Evolutionary conservation across 805 yeast species (phyloP), one percentile per base, ranked within the genome.

Genomic region (Yamadazyma akitaensis): DNA sequence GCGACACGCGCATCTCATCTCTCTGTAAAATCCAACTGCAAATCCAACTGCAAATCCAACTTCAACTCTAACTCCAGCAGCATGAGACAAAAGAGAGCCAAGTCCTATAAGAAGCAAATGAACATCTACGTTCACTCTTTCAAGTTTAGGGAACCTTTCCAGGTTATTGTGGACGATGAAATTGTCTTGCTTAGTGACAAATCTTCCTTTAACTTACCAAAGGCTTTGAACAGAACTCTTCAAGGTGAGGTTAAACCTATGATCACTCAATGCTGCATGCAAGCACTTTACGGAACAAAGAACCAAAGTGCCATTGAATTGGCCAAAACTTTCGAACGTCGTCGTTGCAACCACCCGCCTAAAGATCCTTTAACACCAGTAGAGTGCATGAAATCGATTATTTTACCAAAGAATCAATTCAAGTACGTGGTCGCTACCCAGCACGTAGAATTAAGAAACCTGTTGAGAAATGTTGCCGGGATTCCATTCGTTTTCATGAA

Each of bases 81-180:
- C 39, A 92, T 92, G 99, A 89, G 96, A 76, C 97, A 92, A 70
- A 92, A 91, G 67, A 79, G 99, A 68, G 96, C 97, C 44, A 92
- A 92, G 66, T 76, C 94, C 1, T 94, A 94, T 67, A 83, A 92
- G 64, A 92, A 92, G 73, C 96, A 88, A 64, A 85, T 94, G 87
- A 80, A 84, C 54, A 84, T 88, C 46, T 85, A 89, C 57, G 77
- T 80, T 54, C 87, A 89, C 62, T 78, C 96, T 6, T 94, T 92
- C 77, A 87, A 87, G 58, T 94, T 94, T 74, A 80, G 96, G 63
- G 90, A 86, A 53, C 99, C 99, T 2, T 91, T 86, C 56, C 99
- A 94, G 69, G 85, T 89, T 21, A 64, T 92, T 16, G 84, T 91
- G 6, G 99, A 94, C 62, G 88, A 88, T 52, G 86, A 85, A 53